These are phyloP conservation scores for Pestalotiopsis sp. DNA, from an alignment of 2,329 filamentous ascomycete species.

Conservation along the genomic window DNA sequence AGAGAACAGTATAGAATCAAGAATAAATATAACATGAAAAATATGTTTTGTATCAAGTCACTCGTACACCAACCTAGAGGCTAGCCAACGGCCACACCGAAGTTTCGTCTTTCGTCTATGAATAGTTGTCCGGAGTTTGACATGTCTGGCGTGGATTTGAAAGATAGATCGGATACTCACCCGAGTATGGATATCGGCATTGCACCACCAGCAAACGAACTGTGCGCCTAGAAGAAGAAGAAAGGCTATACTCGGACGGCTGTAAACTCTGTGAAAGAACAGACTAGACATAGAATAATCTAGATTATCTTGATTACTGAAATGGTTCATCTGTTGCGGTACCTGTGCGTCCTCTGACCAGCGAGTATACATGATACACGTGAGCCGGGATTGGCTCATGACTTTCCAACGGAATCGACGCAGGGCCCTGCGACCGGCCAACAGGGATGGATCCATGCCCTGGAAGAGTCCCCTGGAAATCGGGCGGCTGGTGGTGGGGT, in stretches of 20 bases:
- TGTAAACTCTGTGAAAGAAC: too few species aligned
- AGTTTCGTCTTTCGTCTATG: constrained; percentile 1
- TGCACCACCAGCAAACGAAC: neutral
- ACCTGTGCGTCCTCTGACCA: neutral
- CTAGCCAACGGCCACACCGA: neutral
- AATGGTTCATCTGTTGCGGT: neutral
- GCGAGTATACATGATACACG: neutral
- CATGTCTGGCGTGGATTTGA: neutral
- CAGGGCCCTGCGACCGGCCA: neutral
- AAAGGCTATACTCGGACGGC: neutral
- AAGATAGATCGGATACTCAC: neutral
- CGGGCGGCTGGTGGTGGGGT: neutral
- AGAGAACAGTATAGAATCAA: neutral
- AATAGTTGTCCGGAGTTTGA: neutral
- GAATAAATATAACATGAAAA: neutral
- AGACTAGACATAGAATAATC: too few species aligned
- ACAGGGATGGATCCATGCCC: neutral
- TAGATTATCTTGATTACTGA: neutral
- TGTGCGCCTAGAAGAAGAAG: neutral
- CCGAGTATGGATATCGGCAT: neutral
- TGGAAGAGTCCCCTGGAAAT: neutral
- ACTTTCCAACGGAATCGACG: neutral
- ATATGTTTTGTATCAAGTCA: neutral
- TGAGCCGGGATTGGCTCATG: neutral
- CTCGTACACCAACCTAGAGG: neutral